These are phyloP conservation scores for Leptographium lundbergii DNA, from an alignment of 2,329 filamentous ascomycete species.

Conservation along the genomic window DNA sequence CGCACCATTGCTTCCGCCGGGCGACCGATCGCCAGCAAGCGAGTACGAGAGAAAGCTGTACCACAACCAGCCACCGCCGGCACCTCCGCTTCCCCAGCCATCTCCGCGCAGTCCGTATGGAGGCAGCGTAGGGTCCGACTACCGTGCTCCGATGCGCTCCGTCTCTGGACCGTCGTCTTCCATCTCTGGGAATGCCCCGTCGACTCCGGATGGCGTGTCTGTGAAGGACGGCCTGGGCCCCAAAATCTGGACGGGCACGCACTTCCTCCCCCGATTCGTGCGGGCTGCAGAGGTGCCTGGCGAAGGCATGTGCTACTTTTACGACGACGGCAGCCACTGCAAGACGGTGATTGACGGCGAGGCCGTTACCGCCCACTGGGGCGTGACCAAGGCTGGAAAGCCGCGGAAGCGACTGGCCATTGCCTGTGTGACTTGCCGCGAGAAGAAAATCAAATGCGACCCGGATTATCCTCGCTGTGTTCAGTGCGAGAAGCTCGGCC, in stretches of 20 bases:
- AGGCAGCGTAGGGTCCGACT: neutral
- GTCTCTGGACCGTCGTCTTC: neutral
- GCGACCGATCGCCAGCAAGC: neutral
- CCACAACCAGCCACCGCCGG: neutral
- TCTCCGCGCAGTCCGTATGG: neutral
- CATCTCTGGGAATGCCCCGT: neutral
- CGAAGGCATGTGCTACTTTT: slow-evolving; percentile 73
- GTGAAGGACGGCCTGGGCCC: slow-evolving; percentile 50
- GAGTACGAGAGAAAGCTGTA: neutral
- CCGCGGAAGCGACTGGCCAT: slow-evolving; percentile 83
- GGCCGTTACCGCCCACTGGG: slow-evolving; percentile 81
- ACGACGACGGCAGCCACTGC: slow-evolving; percentile 73
- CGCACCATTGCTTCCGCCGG: neutral
- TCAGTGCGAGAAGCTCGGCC: slow-evolving; percentile 84
- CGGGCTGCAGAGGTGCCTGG: slow-evolving; percentile 56
- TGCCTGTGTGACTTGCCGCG: slow-evolving; percentile 83
- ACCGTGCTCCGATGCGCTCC: neutral
- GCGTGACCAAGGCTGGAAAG: slow-evolving; percentile 87
- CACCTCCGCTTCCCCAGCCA: neutral
- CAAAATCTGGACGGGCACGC: slow-evolving; percentile 57
- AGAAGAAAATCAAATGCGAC: slow-evolving; percentile 97
- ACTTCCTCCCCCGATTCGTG: slow-evolving; percentile 54
- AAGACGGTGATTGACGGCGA: slow-evolving; percentile 78
- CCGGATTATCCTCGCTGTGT: slow-evolving; percentile 77
- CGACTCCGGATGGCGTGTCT: slow-evolving; percentile 28